Conservation (phyloP, 345 rosid genomes). For the Eucalyptus cloeziana region DNA sequence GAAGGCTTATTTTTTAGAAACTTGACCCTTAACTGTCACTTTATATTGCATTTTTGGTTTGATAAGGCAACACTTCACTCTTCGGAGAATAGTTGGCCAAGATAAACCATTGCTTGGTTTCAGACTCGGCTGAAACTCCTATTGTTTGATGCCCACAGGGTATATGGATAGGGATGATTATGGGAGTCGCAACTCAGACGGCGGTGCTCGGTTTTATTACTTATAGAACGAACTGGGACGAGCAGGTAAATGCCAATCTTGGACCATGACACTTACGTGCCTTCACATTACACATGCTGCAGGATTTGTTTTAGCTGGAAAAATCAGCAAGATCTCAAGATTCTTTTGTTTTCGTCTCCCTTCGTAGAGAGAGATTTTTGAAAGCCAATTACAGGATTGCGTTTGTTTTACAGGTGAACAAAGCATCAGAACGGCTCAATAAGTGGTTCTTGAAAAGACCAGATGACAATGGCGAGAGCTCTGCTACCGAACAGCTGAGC, state of each 20-base stretch:
- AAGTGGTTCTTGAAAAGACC: background rate
- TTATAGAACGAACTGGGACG: constrained; percentile 11
- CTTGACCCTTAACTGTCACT: background rate
- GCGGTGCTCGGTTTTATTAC: constrained; percentile 11
- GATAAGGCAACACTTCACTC: background rate
- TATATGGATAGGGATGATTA: constrained; percentile 29
- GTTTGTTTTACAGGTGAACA: background rate
- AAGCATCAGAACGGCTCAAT: constrained; percentile 10
- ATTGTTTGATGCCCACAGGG: constrained; percentile 6
- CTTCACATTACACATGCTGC: background rate
- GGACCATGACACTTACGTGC: background rate
- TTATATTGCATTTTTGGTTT: background rate
- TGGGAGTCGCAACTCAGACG: constrained; percentile 21
- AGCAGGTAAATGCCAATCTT: background rate
- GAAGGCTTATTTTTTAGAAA: background rate
- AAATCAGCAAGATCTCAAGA: background rate
- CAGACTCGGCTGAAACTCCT: background rate
- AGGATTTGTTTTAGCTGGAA: background rate
- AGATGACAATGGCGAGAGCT: background rate
- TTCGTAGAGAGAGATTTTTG: background rate
- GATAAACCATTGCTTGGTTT: background rate
- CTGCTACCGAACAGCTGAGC: background rate
- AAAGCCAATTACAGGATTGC: background rate
- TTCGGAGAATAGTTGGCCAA: background rate
- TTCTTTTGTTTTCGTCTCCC: background rate